phyloP scores from a whole-genome alignment of 2,329 filamentous ascomycete genomes.

The Exophiala spinifera region DNA sequence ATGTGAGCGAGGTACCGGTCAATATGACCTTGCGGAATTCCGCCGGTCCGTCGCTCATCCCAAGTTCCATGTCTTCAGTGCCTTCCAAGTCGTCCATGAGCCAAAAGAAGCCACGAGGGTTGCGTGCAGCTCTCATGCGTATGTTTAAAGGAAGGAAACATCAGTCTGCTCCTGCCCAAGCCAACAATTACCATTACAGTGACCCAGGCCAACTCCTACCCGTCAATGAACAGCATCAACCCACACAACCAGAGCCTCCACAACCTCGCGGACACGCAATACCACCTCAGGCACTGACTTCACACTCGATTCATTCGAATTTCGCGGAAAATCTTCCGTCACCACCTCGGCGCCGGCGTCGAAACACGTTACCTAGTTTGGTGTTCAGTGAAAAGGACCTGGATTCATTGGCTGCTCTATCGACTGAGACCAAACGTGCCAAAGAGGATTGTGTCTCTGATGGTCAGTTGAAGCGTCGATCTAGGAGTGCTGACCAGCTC shows the following conservation, averaged over 20 bases:
- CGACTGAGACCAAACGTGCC: conserved; percentile 3
- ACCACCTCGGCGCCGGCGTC: conserved; percentile 29
- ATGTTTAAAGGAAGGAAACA: conserved; percentile 29
- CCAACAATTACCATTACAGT: conserved; percentile 11
- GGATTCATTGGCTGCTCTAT: conserved; percentile 11
- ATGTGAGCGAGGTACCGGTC: conserved; percentile 18
- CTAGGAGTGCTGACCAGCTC: conserved; percentile 44
- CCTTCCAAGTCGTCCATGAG: conserved; percentile 24
- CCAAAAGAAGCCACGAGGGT: conserved; percentile 22
- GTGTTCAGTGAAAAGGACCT: conserved; percentile 41
- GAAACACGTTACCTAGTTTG: conserved; percentile 46
- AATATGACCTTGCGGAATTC: conserved; percentile 15
- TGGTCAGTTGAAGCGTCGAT: conserved; percentile 40
- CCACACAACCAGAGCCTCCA: conserved; percentile 2
- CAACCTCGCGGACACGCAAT: conserved; percentile 3
- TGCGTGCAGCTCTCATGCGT: conserved; percentile 26
- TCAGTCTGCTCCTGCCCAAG: conserved; percentile 13
- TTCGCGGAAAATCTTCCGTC: conserved; percentile 4
- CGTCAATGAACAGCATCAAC: conserved; percentile 13
- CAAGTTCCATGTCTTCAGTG: conserved; percentile 26
- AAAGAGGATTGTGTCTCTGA: conserved; percentile 20
- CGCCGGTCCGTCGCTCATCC: conserved; percentile 20
- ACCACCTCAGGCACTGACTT: conserved; percentile 23
- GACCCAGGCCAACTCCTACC: conserved; percentile 14
- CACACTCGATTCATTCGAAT: conserved; percentile 19